phyloP scores from a whole-genome alignment of 106 monocot species.

The Ottelia alismoides region DNA sequence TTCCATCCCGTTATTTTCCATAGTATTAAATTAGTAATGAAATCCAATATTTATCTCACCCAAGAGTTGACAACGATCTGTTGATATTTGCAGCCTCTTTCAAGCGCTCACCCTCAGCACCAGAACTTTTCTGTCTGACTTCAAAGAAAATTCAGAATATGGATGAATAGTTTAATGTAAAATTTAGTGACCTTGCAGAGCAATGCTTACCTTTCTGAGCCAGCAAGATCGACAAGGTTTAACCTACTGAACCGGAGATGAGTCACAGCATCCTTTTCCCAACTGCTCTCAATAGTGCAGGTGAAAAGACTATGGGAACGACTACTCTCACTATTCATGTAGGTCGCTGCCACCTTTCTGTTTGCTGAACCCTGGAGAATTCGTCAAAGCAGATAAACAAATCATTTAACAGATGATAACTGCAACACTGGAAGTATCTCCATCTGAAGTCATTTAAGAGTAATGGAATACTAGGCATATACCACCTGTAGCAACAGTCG shows the following conservation, averaged over 20 bases:
- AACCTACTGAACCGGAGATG: constrained; percentile 49
- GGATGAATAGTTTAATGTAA: too few relatives aligned
- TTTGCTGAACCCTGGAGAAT: constrained; percentile 45
- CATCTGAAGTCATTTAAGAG: too few relatives aligned
- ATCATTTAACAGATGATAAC: too few relatives aligned
- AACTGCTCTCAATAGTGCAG: constrained; percentile 56
- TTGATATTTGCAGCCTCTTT: constrained; percentile 81
- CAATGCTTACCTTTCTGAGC: constrained; percentile 53
- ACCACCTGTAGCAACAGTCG: constrained; percentile 46
- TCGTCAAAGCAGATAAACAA: background rate
- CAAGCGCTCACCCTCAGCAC: constrained; percentile 69
- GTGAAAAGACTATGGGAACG: constrained; percentile 71
- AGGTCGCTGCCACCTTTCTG: constrained; percentile 63
- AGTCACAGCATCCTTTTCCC: constrained; percentile 53
- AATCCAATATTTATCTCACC: too few relatives aligned
- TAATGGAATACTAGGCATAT: background rate
- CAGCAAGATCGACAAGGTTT: constrained; percentile 74
- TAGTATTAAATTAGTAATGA: too few relatives aligned
- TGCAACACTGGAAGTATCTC: too few relatives aligned
- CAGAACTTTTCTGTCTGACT: constrained; percentile 76
- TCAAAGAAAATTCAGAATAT: constrained; percentile 10
- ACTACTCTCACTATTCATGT: constrained; percentile 74
- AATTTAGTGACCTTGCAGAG: too few relatives aligned
- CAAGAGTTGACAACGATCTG: constrained; percentile 68
- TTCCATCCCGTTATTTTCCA: too few relatives aligned